Base-by-base conservation (phyloP, 331 rosid genomes). In the Stylosanthes scabra region DNA sequence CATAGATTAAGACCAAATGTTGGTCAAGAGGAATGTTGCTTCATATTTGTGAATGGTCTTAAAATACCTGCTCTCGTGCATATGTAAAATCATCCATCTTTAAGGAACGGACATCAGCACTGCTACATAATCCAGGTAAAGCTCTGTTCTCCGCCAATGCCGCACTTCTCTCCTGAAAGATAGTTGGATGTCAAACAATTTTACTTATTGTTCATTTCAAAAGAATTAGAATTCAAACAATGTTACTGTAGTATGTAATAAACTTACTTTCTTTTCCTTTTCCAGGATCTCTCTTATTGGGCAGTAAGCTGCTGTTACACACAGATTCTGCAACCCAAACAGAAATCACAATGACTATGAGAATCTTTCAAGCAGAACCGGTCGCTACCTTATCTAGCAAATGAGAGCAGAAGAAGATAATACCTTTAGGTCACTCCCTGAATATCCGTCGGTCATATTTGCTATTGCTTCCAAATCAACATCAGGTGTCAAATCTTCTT, bases 371-470 rank as follows among this genome's bases (percentile, higher is more conserved):
- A 0, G 15, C n/a, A 16, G 13, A 50, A 75, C 49, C 46, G 47
- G 37, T 63, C 27, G 13, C 55, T 29, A 44, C 40, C 50, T 76
- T 80, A 58, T 73, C 44, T 25, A 76, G 72, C 69, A 62, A 27
- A 60, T 52, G 45, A 34, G 51, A 20, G 45, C 46, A 11, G 39
- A 63, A 64, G 34, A 56, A 79, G 39, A 63, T 39, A 62, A 44
- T 70, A 94, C 99, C 99, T 94, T 94, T 67, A 94, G 78, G 80
- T 94, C 99, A 79, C 97, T 94, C 75, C 99, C 99, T 46, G 99
- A 91, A 81, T 94, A 94, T 69, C 97, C 99, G 51, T 94, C 99
- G 0, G 96, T 88, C 95, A 91, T 80, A 76, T 83, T 94, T 27
- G 99, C 96, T 58, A 85, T 55, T 49, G 89, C 90, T 77, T 87